These are phyloP conservation scores for Thuja plicata DNA, from an alignment of 83 land plant species.

Conservation along the genomic window DNA sequence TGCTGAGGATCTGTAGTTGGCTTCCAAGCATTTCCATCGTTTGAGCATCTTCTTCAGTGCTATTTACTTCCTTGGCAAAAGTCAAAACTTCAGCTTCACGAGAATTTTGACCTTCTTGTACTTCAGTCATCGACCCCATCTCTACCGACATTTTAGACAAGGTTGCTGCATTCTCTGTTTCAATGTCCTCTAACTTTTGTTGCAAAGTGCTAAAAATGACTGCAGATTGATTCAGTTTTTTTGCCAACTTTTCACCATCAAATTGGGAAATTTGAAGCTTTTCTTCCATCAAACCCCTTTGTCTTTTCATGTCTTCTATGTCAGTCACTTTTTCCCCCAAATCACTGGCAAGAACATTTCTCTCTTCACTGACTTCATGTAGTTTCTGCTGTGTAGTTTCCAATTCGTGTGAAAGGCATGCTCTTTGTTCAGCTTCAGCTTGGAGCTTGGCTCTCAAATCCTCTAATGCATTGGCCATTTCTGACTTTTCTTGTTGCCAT, in stretches of 20 bases:
- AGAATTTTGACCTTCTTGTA: background rate
- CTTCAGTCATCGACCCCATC: background rate
- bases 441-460: constrained; percentile 1
- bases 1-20: background rate
- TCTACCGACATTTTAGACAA: background rate
- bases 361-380: constrained; percentile 1
- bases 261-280: background rate
- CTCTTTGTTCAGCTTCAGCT: background rate
- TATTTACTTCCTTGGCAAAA: background rate
- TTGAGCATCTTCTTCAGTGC: background rate
- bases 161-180: constrained; percentile 12
- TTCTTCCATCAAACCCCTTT: background rate
- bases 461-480: constrained; percentile 1
- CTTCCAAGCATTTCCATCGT: background rate
- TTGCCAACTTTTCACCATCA: background rate
- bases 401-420: background rate
- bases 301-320: background rate
- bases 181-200: constrained; percentile 6
- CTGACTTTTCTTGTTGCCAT: constrained; percentile 4
- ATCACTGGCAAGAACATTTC: background rate
- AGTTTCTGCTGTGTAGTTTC: constrained; percentile 10
- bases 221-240: background rate
- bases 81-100: background rate
- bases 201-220: background rate
- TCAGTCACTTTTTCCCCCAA: background rate